phyloP scores from a whole-genome alignment of 306 rosid species.

The Sicyos edulis region DNA sequence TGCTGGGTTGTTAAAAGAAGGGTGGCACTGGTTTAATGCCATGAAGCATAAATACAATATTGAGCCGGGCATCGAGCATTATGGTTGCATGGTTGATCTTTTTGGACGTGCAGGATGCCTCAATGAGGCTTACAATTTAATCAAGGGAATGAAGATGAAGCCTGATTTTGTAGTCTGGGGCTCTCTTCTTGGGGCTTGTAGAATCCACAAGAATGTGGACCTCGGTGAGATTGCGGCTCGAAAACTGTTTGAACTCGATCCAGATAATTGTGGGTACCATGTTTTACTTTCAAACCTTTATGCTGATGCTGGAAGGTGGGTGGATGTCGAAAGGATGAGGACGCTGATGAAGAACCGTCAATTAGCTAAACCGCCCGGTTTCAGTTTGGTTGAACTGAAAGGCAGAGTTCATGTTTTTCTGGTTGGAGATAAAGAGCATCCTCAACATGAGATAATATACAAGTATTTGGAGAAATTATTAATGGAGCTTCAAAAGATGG shows the following conservation, averaged over 20 bases:
- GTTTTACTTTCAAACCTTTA: slow-evolving; percentile 68
- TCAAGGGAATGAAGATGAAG: slow-evolving; percentile 54
- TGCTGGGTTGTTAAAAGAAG: slow-evolving; percentile 65
- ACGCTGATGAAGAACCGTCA: slow-evolving; percentile 51
- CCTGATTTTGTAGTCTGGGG: slow-evolving; percentile 75
- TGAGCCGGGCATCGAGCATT: slow-evolving; percentile 72
- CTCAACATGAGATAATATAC: slow-evolving; percentile 53
- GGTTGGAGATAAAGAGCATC: slow-evolving; percentile 74
- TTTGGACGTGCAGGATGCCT: slow-evolving; percentile 72
- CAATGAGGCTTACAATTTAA: slow-evolving; percentile 55
- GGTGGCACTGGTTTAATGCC: slow-evolving; percentile 69
- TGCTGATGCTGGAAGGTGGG: slow-evolving; percentile 75
- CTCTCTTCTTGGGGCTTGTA: slow-evolving; percentile 70
- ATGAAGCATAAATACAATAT: slow-evolving; percentile 48
- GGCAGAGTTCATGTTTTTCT: slow-evolving; percentile 63
- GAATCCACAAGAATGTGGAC: slow-evolving; percentile 63
- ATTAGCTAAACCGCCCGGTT: slow-evolving; percentile 65
- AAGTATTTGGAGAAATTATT: slow-evolving; percentile 47
- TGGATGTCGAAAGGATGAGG: slow-evolving; percentile 67
- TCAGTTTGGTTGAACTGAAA: slow-evolving; percentile 66
- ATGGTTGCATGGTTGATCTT: slow-evolving; percentile 73
- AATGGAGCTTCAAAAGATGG: slow-evolving; percentile 54
- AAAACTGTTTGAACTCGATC: slow-evolving; percentile 60
- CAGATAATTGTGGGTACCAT: slow-evolving; percentile 65
- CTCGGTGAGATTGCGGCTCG: slow-evolving; percentile 64